Evolutionary conservation across 2,329 filamentous ascomycete genomes (phyloP).

Genomic region (Leptographium galeiforme): DNA sequence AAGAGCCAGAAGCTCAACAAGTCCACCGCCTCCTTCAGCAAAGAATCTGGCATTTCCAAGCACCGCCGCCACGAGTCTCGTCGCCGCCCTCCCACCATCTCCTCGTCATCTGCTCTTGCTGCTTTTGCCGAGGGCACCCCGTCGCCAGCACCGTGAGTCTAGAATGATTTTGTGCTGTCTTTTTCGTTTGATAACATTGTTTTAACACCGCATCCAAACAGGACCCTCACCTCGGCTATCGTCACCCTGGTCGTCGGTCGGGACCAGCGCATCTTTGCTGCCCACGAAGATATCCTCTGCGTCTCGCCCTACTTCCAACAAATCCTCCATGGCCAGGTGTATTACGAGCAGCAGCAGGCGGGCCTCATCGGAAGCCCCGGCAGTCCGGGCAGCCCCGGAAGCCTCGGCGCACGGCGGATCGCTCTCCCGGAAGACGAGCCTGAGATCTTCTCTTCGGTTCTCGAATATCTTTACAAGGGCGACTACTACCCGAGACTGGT

Average conservation of each 20-base stretch:
- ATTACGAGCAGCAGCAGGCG: slow-evolving; percentile 27
- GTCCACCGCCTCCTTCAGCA: slow-evolving; percentile 41
- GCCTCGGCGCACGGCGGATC: slow-evolving; percentile 45
- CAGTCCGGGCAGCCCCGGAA: not conserved
- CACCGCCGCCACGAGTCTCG: slow-evolving; percentile 32
- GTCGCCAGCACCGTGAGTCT: slow-evolving; percentile 23
- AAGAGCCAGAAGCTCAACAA: slow-evolving; percentile 36
- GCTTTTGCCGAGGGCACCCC: slow-evolving; percentile 15
- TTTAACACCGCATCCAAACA: slow-evolving; percentile 15
- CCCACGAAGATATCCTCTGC: slow-evolving; percentile 74
- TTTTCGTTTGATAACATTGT: not conserved
- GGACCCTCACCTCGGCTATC: slow-evolving; percentile 51
- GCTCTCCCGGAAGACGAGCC: slow-evolving; percentile 74
- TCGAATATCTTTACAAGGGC: slow-evolving; percentile 88
- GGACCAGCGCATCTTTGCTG: slow-evolving; percentile 77
- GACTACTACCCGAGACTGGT: slow-evolving; percentile 79
- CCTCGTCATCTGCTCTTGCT: slow-evolving; percentile 23
- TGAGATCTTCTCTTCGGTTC: slow-evolving; percentile 77
- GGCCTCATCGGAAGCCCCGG: not conserved
- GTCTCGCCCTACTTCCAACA: slow-evolving; percentile 67
- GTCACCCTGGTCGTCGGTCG: slow-evolving; percentile 70
- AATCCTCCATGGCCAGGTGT: slow-evolving; percentile 48
- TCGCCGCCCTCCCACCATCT: slow-evolving; percentile 34
- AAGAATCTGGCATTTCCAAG: slow-evolving; percentile 40
- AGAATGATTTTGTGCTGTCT: slow-evolving; percentile 10